Evolutionary conservation across 1,139 yeast genomes (phyloP).

Genomic region (Lodderomyces theae): DNA sequence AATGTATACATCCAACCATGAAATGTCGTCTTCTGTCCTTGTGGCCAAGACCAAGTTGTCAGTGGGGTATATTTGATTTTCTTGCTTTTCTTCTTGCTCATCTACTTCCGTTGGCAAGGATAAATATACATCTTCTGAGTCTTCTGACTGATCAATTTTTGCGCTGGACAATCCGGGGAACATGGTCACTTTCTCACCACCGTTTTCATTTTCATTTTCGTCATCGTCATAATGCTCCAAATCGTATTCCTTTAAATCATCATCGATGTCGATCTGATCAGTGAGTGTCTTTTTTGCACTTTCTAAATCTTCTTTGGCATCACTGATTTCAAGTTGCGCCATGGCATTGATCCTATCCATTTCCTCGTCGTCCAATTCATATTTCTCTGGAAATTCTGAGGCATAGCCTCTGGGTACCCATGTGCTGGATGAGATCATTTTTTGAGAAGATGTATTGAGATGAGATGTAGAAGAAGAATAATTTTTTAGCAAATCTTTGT

Average conservation of each 20-base stretch:
- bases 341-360: constrained; percentile 85
- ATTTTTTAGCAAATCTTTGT: constrained; percentile 1
- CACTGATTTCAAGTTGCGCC: constrained; percentile 79
- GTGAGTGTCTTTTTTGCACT: constrained; percentile 25
- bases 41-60: constrained; percentile 89
- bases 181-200: constrained; percentile 54
- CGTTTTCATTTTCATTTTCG: constrained; percentile 33
- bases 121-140: constrained; percentile 62
- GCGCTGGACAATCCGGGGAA: constrained; percentile 69
- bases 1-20: constrained; percentile 87
- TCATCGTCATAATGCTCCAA: constrained; percentile 82
- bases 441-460: constrained; percentile 5
- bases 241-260: constrained; percentile 84
- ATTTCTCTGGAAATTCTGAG: constrained; percentile 85
- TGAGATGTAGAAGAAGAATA: constrained; percentile 9
- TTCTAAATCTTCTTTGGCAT: constrained; percentile 59
- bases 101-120: constrained; percentile 70
- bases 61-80: constrained; percentile 81
- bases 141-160: constrained; percentile 50
- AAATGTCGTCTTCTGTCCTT: constrained; percentile 93
- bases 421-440: constrained; percentile 87
- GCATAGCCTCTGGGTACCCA: constrained; percentile 99
- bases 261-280: constrained; percentile 64
- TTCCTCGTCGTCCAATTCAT: constrained; percentile 87
- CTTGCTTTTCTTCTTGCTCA: constrained; percentile 68